Evolutionary conservation across 1,284 basidiomycete species (phyloP), one percentile per base, ranked within the genome.

Genomic region (Sporisorium reilianum): DNA sequence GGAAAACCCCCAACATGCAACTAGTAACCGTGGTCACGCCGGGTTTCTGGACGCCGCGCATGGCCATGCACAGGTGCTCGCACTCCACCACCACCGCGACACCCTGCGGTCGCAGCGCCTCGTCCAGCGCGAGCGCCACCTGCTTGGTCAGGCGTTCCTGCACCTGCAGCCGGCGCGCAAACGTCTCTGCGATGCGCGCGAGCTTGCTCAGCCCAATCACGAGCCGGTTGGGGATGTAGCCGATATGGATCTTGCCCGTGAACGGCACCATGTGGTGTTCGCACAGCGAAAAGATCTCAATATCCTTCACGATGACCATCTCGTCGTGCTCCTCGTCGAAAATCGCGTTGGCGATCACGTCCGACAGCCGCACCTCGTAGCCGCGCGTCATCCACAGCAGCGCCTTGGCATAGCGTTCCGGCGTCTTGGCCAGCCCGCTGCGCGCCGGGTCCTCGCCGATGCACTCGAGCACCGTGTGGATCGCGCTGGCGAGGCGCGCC

Each of bases 321-420:
- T 99, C 97, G 82, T 99, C 97, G 87, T 99, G 97, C 86, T 99
- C 94, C 86, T 99, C 97, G 56, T 95, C 93, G 85, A 99, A 99
- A 42, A 99, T 91, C 55, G 97, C 97, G 87, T 97, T 94, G 86
- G 97, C 97, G 78, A 99, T 97, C 75, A 99, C 95, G 85, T 99
- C 96, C 86, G 90, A 90, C 72, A 99, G 86, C 74, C 93, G 89
- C 85, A 98, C 95, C 85, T 98, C 97, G 86, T 99, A 99, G 3
- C 97, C 97, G 82, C 92, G 91, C 36, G 97, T 99, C 95, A 99
- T 97, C 95, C 95, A 99, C 88, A 99, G 90, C 57, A 99, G 87
- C 28, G 97, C 95, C 85, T 99, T 93, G 30, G 95, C 96, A 86
- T 98, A 99, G 45, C 97, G 89, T 80, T 96, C 93, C 16, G 97